phyloP scores from a whole-genome alignment of 2,329 filamentous ascomycete genomes.

The Pleochaeta shiraiana region DNA sequence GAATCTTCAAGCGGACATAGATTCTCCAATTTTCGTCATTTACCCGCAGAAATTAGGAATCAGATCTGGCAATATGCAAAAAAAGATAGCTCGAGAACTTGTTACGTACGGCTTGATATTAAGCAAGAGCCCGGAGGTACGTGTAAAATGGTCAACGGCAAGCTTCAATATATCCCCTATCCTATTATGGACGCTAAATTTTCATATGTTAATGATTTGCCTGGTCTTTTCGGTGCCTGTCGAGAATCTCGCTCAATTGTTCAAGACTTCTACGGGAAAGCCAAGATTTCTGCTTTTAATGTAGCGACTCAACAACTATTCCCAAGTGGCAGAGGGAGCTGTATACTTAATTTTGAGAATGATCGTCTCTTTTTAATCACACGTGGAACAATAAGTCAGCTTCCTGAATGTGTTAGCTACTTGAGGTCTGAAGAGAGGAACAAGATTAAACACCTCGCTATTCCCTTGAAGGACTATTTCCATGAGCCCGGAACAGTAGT shows the following conservation, averaged over 20 bases:
- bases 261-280: not conserved
- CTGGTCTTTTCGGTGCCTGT: not conserved
- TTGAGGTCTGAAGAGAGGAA: not conserved
- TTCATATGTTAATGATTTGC: not conserved
- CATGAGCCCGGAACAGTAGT: not conserved
- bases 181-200: not conserved
- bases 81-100: not conserved
- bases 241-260: not conserved
- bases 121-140: not conserved
- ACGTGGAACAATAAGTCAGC: constrained; percentile 1
- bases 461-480: constrained; percentile 6
- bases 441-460: constrained; percentile 4
- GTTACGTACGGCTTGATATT: not conserved
- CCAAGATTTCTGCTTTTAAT: not conserved
- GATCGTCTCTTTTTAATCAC: constrained; percentile 8
- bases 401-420: not conserved
- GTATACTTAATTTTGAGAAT: constrained; percentile 7
- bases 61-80: constrained; percentile 7
- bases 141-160: constrained; percentile 1
- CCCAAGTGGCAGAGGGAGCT: not conserved
- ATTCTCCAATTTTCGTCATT: constrained; percentile 1
- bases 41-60: constrained; percentile 7
- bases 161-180: not conserved
- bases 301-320: not conserved
- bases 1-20: not conserved